Evolutionary conservation across 208 protist species (phyloP), one percentile per base, ranked within the genome.

Genomic region (Naegleria fowleri): DNA sequence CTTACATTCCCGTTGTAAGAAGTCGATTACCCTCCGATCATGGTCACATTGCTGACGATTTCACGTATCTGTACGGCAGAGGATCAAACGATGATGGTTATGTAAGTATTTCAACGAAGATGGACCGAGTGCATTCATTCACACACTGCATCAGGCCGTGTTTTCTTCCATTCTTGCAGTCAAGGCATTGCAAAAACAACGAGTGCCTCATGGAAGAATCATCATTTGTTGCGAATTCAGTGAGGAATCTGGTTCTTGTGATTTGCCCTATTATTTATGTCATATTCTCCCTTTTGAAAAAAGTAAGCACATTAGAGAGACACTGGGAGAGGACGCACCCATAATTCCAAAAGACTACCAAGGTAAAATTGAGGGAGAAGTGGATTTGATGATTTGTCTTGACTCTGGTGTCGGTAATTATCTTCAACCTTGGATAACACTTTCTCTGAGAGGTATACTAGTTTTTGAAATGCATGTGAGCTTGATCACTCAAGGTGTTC

Each of bases 351-450:
- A 67, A 29, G 55, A 67, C 19, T 67, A 67, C 22, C 11, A 67
- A 67, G 55, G 55, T 22, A 67, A 29, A 29, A 67, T 67, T 19
- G 19, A 67, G 22, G 22, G 55, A 22, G 11, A 29, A 29, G 55
- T 67, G 3, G 55, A 25, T n/a, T 76, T 90, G 5, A 29, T 90
- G 39, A n/a, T 90, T 76, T 90, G 86, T 41, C 39, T 90, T 25
- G 86, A 90, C 93, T 96, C 94, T 92, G 98, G 97, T 84, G 94
- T 92, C 90, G 93, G 96, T 88, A 98, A 98, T 91, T 99, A 99
- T 91, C 94, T 98, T n/a, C 95, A 98, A 92, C 87, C 99, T 43
- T 99, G 97, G 97, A 94, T 98, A 40, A 98, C 97, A 83, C 97
- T 96, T 16, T 97, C 96, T 7, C 93, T 99, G 51, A 96, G 98